These are phyloP conservation scores for Dothideomycetidae sp. DNA, from an alignment of 2,329 filamentous ascomycete genomes.

Conservation along the genomic window DNA sequence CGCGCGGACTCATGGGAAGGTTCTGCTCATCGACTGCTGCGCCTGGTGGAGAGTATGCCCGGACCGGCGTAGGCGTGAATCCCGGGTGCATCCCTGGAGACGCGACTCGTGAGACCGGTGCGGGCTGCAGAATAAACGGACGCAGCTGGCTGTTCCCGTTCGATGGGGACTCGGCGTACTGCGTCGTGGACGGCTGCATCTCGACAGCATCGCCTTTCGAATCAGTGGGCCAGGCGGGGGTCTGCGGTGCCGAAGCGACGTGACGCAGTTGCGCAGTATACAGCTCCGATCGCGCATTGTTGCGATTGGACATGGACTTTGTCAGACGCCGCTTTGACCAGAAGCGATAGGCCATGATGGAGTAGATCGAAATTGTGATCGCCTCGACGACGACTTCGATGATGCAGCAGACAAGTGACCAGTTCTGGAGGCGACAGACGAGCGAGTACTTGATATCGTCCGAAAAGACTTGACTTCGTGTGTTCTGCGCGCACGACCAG, in stretches of 20 bases:
- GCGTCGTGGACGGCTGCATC: slow-evolving; percentile 34
- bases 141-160: slow-evolving; percentile 29
- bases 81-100: slow-evolving; percentile 57
- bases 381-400: slow-evolving; percentile 91
- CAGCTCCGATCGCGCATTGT: slow-evolving; percentile 84
- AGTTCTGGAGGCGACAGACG: slow-evolving; percentile 87
- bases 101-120: slow-evolving; percentile 65
- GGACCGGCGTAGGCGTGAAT: slow-evolving; percentile 38
- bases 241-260: slow-evolving; percentile 78
- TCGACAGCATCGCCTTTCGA: slow-evolving; percentile 17
- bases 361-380: slow-evolving; percentile 85
- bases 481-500: slow-evolving; percentile 91
- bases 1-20: slow-evolving; percentile 17
- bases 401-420: slow-evolving; percentile 89
- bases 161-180: slow-evolving; percentile 44
- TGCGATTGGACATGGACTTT: slow-evolving; percentile 93
- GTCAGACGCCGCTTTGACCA: slow-evolving; percentile 89
- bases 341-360: slow-evolving; percentile 90
- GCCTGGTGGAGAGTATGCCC: slow-evolving; percentile 14
- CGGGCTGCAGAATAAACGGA: slow-evolving; percentile 76
- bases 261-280: slow-evolving; percentile 58
- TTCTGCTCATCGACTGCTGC: slow-evolving; percentile 14
- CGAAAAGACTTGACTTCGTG: slow-evolving; percentile 59
- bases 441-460: slow-evolving; percentile 78
- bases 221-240: slow-evolving; percentile 53